These are phyloP conservation scores for Penicillium sp. DNA, from an alignment of 2,329 filamentous ascomycete genomes.

Conservation along the genomic window DNA sequence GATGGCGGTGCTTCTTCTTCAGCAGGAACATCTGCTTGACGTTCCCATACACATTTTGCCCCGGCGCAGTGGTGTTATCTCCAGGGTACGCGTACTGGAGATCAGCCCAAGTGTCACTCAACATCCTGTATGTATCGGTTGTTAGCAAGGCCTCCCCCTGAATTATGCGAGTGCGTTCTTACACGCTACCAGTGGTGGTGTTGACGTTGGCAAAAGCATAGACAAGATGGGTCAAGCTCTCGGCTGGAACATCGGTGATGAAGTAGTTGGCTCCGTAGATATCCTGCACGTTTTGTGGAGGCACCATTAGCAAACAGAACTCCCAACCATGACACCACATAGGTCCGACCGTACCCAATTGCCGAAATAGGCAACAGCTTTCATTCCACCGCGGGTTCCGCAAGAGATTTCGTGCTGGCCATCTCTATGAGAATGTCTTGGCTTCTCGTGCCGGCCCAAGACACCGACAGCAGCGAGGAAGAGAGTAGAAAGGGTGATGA, in stretches of 20 bases:
- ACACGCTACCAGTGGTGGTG: not conserved
- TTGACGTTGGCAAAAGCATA: not conserved
- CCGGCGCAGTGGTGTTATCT: not conserved
- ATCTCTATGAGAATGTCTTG: not conserved
- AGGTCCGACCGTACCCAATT: not conserved
- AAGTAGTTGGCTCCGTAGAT: not conserved
- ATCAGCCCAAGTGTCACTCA: slow-evolving; percentile 1
- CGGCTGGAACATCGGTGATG: slow-evolving; percentile 1
- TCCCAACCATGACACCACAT: not conserved
- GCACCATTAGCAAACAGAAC: not conserved
- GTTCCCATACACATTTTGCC: not conserved
- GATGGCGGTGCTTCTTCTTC: not conserved
- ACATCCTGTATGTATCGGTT: not conserved
- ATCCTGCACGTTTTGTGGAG: not conserved
- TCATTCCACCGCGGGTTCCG: not conserved
- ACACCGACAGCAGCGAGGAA: not conserved
- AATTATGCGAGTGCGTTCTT: not conserved
- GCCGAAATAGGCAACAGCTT: not conserved
- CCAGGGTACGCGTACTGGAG: not conserved
- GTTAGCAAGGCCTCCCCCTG: not conserved
- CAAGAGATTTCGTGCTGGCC: not conserved
- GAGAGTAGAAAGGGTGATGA: not conserved
- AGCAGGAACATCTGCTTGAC: slow-evolving; percentile 1
- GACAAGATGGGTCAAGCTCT: not conserved
- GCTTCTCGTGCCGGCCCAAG: not conserved